Conservation (phyloP, 1,139 yeast species). For the Geotrichum phurueaensis region DNA sequence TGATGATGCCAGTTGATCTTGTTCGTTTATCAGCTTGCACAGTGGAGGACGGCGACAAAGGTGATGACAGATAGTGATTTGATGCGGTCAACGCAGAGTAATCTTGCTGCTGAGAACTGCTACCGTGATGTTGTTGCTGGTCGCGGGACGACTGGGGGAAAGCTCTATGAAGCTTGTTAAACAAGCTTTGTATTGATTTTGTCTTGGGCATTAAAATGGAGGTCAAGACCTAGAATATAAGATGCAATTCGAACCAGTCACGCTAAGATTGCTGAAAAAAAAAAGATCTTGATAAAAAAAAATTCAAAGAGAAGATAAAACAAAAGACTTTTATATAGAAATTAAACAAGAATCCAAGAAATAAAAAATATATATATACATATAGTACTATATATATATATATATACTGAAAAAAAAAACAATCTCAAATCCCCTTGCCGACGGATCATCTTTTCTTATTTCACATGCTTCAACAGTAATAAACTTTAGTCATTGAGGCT, state of each 20-base stretch:
- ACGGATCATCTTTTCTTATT: no score
- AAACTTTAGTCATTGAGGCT: no score
- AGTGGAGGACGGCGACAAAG: not conserved
- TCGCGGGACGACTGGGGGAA: not conserved
- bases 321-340: not conserved
- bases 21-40: not conserved
- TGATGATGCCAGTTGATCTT: not conserved
- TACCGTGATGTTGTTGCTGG: not conserved
- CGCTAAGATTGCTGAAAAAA: not conserved
- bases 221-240: not conserved
- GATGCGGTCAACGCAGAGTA: not conserved
- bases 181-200: not conserved
- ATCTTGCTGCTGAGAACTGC: not conserved
- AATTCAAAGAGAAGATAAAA: not conserved
- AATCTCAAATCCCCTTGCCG: no score
- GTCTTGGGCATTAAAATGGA: not conserved
- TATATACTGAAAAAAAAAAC: not conserved
- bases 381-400: no score
- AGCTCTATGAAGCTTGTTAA: not conserved
- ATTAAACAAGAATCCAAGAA: not conserved
- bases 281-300: not conserved
- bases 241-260: not conserved
- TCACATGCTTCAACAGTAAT: no score
- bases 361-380: no score
- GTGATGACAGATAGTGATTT: not conserved